These are phyloP conservation scores for Stephania yunnanensis DNA, from an alignment of 164 flowering plant species.

Conservation along the genomic window DNA sequence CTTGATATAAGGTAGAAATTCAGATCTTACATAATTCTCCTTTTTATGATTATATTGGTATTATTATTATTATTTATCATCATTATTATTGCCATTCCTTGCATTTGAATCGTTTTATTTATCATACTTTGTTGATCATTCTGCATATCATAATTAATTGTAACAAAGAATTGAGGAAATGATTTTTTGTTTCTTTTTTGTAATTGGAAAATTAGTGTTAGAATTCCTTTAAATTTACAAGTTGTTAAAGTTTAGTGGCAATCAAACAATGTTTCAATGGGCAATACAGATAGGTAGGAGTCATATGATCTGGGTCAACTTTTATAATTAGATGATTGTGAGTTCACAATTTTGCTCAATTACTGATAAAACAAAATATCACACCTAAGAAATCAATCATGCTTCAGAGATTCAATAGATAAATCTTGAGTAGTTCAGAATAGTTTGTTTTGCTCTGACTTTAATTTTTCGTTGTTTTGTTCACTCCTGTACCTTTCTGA, in stretches of 20 bases:
- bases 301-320: not conserved
- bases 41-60: not conserved
- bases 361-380: not conserved
- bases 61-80: too few species aligned
- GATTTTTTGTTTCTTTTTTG: too few species aligned
- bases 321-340: not conserved
- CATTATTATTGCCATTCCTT: too few species aligned
- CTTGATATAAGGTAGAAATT: slow-evolving; percentile 64
- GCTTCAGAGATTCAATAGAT: too few species aligned
- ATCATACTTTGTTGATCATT: not conserved
- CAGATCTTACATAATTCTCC: not conserved
- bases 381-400: not conserved
- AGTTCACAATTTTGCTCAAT: not conserved
- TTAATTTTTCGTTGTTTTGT: too few species aligned
- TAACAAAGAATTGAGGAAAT: too few species aligned
- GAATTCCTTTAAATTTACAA: not conserved
- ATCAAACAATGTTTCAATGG: not conserved
- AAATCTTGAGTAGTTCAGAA: not conserved
- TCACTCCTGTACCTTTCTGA: not conserved
- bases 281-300: not conserved
- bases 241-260: not conserved
- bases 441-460: too few species aligned
- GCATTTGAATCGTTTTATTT: not conserved
- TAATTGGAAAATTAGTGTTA: not conserved
- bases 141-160: too few species aligned